Base-by-base conservation (phyloP, 1,284 basidiomycete genomes). In the Tetrapyrgos nigripes region DNA sequence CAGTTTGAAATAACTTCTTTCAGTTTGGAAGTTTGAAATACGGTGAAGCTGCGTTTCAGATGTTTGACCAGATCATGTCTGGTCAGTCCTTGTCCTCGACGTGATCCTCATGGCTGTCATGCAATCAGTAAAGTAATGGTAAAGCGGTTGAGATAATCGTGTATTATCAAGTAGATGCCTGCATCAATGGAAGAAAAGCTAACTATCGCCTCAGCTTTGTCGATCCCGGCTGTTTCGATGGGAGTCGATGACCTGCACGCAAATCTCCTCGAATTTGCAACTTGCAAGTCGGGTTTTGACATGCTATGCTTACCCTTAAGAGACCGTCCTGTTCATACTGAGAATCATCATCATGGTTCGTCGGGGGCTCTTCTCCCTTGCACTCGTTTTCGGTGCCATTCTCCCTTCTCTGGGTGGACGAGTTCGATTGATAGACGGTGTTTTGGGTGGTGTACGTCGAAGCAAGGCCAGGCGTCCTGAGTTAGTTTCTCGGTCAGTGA, bases 61-160 rank as follows among this genome's bases (percentile, higher is more conserved):
- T 78, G 66, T 78, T 79, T 55, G 67, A 64, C 27, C 76, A 78
- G 55, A 75, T 74, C 47, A 77, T 76, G 75, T 28, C 60, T 3
- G 66, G 72, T 47, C 63, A 77, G 52, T 66, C 66, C 9, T 60
- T 75, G 29, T 62, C 52, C 4, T 59, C 68, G 2, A 71, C 68
- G 31, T 33, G 31, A 33, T 33, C 31, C 8, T 33, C 31, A 8
- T 33, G 14, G 31, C 31, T 33, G 31, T 33, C 31, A 33, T n/a
- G n/a, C n/a, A n/a, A n/a, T n/a, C n/a, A n/a, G n/a, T n/a, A n/a
- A n/a, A n/a, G n/a, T n/a, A n/a, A n/a, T n/a, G n/a, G n/a, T n/a
- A n/a, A n/a, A n/a, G n/a, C n/a, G n/a, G n/a, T n/a, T n/a, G n/a
- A n/a, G n/a, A n/a, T n/a, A n/a, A n/a, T n/a, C n/a, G n/a, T n/a